Conservation (phyloP, 208 protist species). For the Polymyxa betae region DNA sequence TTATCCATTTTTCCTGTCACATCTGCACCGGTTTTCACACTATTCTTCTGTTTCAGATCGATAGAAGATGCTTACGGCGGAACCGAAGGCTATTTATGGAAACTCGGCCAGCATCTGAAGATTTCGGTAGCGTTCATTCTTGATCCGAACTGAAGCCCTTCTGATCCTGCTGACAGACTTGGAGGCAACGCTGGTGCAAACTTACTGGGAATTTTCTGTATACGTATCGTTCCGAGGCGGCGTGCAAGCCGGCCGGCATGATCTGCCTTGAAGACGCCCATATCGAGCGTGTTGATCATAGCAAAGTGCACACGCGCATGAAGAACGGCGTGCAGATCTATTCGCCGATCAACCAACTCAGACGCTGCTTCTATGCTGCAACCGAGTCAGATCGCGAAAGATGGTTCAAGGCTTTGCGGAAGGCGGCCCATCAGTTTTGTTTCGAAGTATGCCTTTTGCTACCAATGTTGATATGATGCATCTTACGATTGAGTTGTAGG, state of each 20-base stretch:
- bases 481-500: too few relatives aligned
- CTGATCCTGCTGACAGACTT: too few relatives aligned
- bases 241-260: not conserved
- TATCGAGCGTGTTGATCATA: not conserved
- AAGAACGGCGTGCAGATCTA: not conserved
- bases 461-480: too few relatives aligned
- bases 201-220: slow-evolving; percentile 48
- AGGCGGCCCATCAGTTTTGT: not conserved
- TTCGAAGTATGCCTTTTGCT: not conserved
- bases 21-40: too few relatives aligned
- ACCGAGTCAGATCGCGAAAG: not conserved
- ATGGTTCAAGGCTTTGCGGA: not conserved
- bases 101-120: too few relatives aligned
- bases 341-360: not conserved
- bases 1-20: too few relatives aligned
- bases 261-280: slow-evolving; percentile 1
- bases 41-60: too few relatives aligned
- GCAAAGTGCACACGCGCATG: too few relatives aligned
- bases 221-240: slow-evolving; percentile 1
- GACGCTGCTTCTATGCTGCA: not conserved
- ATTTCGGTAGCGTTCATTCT: too few relatives aligned
- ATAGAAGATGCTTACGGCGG: too few relatives aligned
- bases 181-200: slow-evolving; percentile 55
- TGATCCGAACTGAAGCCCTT: too few relatives aligned
- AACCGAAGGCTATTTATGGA: too few relatives aligned